Percentiles rank a stretch among this genome's conserved stretches.
phyloP scores from a whole-genome alignment of 2,329 filamentous ascomycete genomes.

The Diaporthe helianthi region DNA sequence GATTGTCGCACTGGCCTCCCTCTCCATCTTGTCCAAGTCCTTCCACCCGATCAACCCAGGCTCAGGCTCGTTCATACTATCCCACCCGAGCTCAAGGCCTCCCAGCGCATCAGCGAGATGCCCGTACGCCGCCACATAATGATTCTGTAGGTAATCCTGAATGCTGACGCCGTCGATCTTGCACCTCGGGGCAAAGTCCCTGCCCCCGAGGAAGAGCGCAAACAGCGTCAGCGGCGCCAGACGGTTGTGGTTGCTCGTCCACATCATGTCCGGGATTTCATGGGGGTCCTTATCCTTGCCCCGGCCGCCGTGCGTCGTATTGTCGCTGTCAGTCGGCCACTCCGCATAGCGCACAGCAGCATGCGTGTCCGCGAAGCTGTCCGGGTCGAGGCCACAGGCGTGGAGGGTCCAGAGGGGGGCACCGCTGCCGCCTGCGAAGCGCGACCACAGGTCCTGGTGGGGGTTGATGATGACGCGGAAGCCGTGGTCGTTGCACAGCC shows the following conservation, averaged over 20 bases:
- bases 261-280: constrained; percentile 39
- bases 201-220: constrained; percentile 38
- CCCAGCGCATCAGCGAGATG: constrained; percentile 35
- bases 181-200: constrained; percentile 38
- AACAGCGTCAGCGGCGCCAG: constrained; percentile 37
- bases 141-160: constrained; percentile 40
- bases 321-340: constrained; percentile 36
- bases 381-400: constrained; percentile 38
- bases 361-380: constrained; percentile 37
- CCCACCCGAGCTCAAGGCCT: constrained; percentile 37
- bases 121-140: constrained; percentile 38
- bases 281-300: constrained; percentile 37
- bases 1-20: constrained; percentile 38
- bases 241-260: constrained; percentile 41
- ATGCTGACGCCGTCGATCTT: constrained; percentile 38
- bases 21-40: constrained; percentile 35
- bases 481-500: constrained; percentile 35
- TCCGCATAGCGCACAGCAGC: constrained; percentile 38
- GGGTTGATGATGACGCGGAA: constrained; percentile 39
- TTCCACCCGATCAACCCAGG: constrained; percentile 36
- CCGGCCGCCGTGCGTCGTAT: background rate
- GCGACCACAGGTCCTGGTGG: constrained; percentile 40
- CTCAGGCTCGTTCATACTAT: constrained; percentile 41
- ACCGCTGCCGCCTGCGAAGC: constrained; percentile 38
- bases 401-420: constrained; percentile 40